Conservation (phyloP, 192 early-diverging fungal species). For the Linnemannia zychae region DNA sequence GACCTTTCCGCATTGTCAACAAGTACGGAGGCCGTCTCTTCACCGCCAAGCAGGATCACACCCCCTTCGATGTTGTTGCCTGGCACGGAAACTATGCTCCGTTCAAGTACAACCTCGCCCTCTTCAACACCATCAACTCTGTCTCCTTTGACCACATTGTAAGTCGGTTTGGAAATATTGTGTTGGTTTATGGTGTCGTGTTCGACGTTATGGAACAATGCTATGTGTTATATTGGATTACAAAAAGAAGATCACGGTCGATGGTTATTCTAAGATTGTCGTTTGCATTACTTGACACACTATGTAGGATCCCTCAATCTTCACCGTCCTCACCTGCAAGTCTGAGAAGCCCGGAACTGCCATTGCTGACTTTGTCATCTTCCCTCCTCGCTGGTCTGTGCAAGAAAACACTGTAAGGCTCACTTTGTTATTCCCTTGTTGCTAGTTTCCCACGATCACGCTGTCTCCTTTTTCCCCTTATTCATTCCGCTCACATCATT, state of each 20-base stretch:
- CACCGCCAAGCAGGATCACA: constrained; percentile 79
- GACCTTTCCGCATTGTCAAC: constrained; percentile 76
- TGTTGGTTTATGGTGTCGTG: constrained; percentile 18
- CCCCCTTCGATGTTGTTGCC: constrained; percentile 95
- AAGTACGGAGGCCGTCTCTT: constrained; percentile 92
- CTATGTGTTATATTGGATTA: too few relatives aligned
- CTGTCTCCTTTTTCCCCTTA: not conserved
- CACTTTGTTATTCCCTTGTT: not conserved
- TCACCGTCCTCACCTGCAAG: constrained; percentile 94
- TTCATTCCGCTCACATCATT: not conserved
- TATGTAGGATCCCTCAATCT: constrained; percentile 93
- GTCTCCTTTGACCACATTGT: constrained; percentile 92
- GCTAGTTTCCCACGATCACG: not conserved
- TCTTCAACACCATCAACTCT: constrained; percentile 89
- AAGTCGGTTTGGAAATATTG: constrained; percentile 21
- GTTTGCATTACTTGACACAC: not conserved
- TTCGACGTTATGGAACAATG: not conserved
- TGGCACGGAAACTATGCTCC: constrained; percentile 99
- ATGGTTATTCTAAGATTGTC: not conserved
- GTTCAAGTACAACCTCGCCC: constrained; percentile 90
- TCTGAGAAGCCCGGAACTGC: constrained; percentile 89
- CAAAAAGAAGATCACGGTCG: too few relatives aligned
- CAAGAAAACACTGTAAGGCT: constrained; percentile 86
- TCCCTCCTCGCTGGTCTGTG: constrained; percentile 95
- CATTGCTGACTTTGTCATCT: constrained; percentile 95